Conservation (phyloP, 495 filamentous ascomycete species). For the Penicillium longicatenatum region DNA sequence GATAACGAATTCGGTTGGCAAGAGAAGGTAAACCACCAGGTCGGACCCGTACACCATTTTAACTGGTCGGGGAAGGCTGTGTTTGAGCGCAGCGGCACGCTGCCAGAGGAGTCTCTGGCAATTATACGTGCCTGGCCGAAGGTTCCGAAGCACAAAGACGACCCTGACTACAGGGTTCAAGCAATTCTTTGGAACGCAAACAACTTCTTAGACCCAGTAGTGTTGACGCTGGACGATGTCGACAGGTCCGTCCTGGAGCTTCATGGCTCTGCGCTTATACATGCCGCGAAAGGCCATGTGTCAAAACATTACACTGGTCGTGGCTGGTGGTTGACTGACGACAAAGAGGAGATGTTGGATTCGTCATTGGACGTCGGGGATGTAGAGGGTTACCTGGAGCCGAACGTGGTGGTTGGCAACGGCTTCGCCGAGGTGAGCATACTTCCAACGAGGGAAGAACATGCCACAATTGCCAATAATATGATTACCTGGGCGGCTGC, state of each 20-base stretch:
- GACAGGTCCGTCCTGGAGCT: not conserved
- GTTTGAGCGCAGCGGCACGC: conserved; percentile 24
- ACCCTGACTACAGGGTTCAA: conserved; percentile 6
- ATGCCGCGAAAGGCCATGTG: conserved; percentile 16
- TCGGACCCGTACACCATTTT: conserved; percentile 36
- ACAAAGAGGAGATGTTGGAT: not conserved
- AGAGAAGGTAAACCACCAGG: not conserved
- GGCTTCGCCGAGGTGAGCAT: not conserved
- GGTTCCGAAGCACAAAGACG: not conserved
- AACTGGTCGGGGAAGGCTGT: conserved; percentile 32
- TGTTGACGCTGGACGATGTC: conserved; percentile 17
- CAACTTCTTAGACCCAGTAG: conserved; percentile 29
- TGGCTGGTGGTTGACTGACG: conserved; percentile 27
- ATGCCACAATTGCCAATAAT: too few relatives aligned
- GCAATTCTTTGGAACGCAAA: conserved; percentile 20
- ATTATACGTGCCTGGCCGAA: conserved; percentile 27
- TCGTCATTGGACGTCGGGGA: not conserved
- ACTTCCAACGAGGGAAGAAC: not conserved
- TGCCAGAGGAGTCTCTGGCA: conserved; percentile 35
- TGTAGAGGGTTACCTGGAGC: not conserved
- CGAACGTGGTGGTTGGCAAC: not conserved
- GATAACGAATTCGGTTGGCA: not conserved
- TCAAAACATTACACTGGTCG: conserved; percentile 33
- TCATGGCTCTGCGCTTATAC: conserved; percentile 17
- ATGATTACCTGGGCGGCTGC: not conserved